Base-by-base conservation (phyloP, 2,329 filamentous ascomycete species). In the Colletotrichum trifolii region DNA sequence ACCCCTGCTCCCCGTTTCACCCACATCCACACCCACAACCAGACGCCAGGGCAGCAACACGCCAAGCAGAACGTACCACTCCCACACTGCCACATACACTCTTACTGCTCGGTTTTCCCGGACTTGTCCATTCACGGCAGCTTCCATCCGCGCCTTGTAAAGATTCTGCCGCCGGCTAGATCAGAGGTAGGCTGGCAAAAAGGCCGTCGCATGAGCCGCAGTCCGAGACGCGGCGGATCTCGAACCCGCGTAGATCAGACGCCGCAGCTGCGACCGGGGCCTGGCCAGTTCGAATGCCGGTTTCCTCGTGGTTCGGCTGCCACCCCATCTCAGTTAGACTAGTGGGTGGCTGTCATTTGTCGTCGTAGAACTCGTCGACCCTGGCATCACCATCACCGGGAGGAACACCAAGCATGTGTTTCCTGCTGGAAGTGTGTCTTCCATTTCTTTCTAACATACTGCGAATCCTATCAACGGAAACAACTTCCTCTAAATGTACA, bases 351-450 rank as follows among this genome's bases (percentile, higher is more conserved):
- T 62, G 57, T 62, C 57, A 52, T 13, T 49, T 38, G 62, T n/a
- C 15, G 15, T 35, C 52, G 17, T 45, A 17, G 34, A 15, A 2
- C 34, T 9, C 53, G n/a, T 49, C 34, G 13, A 10, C 25, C 33
- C 8, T 4, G 15, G 11, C 15, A 8, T 47, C 13, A n/a, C 50
- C 6, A 33, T 13, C 35, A 59, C 33, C 25, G 13, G 2, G 11
- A 40, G 25, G 8, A 3, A 15, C 15, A n/a, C 11, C n/a, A 34
- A 50, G 25, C 39, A 42, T 64, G 57, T 62, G 62, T 46, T 60
- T 58, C 71, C 60, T 74, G 48, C 61, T 67, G 56, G 61, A 64
- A 64, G 49, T 53, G 60, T 64, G 52, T 66, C 67, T 57, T 57
- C 57, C 56, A 67, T 69, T 67, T 49, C 57, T 69, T 68, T 60